Evolutionary conservation across 2,329 filamentous ascomycete species (phyloP), one percentile per base, ranked within the genome.

Genomic region (Aspergillus aculeatus): DNA sequence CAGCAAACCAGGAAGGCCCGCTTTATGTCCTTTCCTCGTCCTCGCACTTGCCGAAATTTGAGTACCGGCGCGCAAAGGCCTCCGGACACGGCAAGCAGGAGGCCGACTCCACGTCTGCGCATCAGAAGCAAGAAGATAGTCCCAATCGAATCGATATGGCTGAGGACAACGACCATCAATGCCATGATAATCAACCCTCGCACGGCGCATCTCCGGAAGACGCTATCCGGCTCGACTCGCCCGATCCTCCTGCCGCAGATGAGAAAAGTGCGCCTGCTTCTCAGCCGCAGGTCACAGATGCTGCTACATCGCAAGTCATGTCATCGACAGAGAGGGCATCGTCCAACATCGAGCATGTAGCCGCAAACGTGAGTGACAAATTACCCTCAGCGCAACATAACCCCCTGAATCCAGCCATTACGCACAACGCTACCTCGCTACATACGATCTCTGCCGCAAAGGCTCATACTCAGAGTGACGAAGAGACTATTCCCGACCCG

Each of bases 331-430:
- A 50, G 23, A 62, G 56, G 21, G 57, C 48, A n/a, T n/a, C 35
- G 16, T 50, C 61, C 16, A 59, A 32, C 14, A 61, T 41, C 41
- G 54, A 58, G 12, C 38, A 53, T 1, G 66, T 61, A 6, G 66
- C 64, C 32, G 62, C 59, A 24, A 66, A 60, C 47, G 70, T 69
- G 11, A 70, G 62, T 49, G 71, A 72, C 26, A 67, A 64, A 31
- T 56, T 78, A 6, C 72, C 74, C 26, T 78, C 74, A 29, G 77
- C 77, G 10, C 77, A 80, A 60, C 58, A 68, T 47, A 64, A 75
- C 21, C 68, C 70, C 11, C 67, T 58, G 24, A 68, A 68, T 52
- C 66, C 66, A 23, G 70, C 64, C 5, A 57, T 69, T 3, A 68
- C 70, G n/a, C 71, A 72, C 59, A 69, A 72, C 41, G 50, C 73